A percentile compares a stretch with the other conserved stretches of the same genome.
These are phyloP conservation scores for Kockovaella imperatae DNA, from an alignment of 768 basidiomycete species.

Conservation along the genomic window DNA sequence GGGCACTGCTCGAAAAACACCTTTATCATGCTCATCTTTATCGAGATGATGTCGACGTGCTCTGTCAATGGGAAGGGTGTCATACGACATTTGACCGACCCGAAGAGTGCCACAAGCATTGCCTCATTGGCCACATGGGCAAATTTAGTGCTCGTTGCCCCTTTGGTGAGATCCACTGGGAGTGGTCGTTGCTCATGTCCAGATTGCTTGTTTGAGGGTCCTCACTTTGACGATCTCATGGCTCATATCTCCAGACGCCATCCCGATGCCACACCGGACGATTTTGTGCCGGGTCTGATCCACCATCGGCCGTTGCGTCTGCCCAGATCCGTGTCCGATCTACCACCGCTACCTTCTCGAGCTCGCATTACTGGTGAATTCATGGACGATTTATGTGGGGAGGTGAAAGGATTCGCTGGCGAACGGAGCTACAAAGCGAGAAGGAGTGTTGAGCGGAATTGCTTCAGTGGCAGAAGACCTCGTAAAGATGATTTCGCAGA, in stretches of 20 bases:
- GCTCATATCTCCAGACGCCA: constrained; percentile 34
- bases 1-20: constrained; percentile 37
- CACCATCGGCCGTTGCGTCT: constrained; percentile 12
- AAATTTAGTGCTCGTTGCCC: constrained; percentile 32
- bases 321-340: not conserved
- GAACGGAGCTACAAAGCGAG: not conserved
- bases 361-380: not conserved
- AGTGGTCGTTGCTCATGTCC: not conserved
- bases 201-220: constrained; percentile 36
- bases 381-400: not conserved
- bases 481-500: constrained; percentile 13
- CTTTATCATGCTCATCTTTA: constrained; percentile 28
- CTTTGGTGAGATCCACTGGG: constrained; percentile 23
- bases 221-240: constrained; percentile 23
- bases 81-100: constrained; percentile 2
- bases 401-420: not conserved
- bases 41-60: constrained; percentile 1
- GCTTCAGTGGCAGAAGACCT: constrained; percentile 13
- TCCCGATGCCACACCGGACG: constrained; percentile 26
- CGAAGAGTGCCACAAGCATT: constrained; percentile 24
- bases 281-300: constrained; percentile 37
- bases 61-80: constrained; percentile 26
- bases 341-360: not conserved
- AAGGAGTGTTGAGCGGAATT: constrained; percentile 9
- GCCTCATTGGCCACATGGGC: constrained; percentile 27